Base-by-base conservation (phyloP, 768 basidiomycete species). In the Cubamyces sp. region DNA sequence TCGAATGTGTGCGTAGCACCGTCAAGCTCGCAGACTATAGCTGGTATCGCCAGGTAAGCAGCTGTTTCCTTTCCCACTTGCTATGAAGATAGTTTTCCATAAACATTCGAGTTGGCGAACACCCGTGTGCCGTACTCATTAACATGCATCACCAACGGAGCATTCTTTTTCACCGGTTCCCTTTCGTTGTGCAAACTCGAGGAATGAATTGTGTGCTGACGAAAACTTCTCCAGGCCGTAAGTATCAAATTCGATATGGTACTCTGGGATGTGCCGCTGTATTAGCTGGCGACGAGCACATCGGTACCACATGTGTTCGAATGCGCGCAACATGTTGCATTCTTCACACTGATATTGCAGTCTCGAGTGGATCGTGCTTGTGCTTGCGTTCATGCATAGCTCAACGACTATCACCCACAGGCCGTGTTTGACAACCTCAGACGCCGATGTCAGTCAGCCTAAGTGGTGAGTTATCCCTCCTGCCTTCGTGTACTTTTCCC, bases 101-200 rank as follows among this genome's bases (percentile, higher is more conserved):
- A 73, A 74, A 70, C 67, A 69, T 76, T 70, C 85, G 87, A 88
- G 87, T 79, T 73, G 87, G 87, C 85, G 88, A 90, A 66, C 75
- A 73, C 66, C 78, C 76, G 84, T 88, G 87, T 88, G 80, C 87
- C 87, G 73, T 74, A 75, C 87, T 89, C 87, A 64, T 39, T 72
- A 86, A 88, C 87, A 89, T 90, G 88, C 88, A 90, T 79, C 79
- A 80, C 79, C 79, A 80, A 76, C 79, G 77, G 79, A 80, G 73
- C 75, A 66, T 73, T 71, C 70, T 57, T 41, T 48, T 40, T 12
- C 15, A 28, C 42, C 25, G 19, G 5, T 34, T 11, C 40, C 14
- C 28, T 40, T 34, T 43, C 40, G 21, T 54, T 23, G 47, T 57
- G 30, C 4, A n/a, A 34, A 15, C 46, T 4, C 14, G 14, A 25